Conservation (phyloP, 768 basidiomycete genomes). For the Tylopilus subfusipes region DNA sequence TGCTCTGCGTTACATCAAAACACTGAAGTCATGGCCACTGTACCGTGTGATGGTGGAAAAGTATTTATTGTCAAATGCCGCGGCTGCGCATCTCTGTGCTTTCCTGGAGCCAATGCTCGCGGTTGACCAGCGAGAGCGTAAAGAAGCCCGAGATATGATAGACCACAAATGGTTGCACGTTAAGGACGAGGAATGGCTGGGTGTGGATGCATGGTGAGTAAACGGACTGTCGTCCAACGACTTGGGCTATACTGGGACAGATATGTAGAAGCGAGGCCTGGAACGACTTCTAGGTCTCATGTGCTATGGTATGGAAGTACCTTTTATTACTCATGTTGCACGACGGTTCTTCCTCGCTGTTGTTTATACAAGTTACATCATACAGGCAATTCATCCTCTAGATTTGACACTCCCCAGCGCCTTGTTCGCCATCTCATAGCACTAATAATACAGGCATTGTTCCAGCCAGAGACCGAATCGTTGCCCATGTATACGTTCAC, state of each 20-base stretch:
- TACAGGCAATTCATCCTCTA: slow-evolving; percentile 6
- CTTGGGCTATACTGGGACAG: background rate
- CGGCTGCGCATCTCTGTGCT: slow-evolving; percentile 55
- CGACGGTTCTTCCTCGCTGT: background rate
- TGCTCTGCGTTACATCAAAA: slow-evolving; percentile 65
- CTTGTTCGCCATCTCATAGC: no score
- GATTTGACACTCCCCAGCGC: background rate
- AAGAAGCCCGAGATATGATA: slow-evolving; percentile 68
- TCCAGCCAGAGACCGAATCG: no score
- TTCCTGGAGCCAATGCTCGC: slow-evolving; percentile 78
- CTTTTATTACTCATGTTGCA: slow-evolving; percentile 8
- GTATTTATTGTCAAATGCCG: slow-evolving; percentile 63
- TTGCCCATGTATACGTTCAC: no score
- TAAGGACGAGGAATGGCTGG: slow-evolving; percentile 29
- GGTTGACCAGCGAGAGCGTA: slow-evolving; percentile 64
- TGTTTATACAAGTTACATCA: background rate
- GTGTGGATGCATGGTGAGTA: slow-evolving; percentile 32
- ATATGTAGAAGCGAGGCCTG: slow-evolving; percentile 11
- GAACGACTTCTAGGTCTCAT: slow-evolving; percentile 3
- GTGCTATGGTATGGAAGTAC: background rate
- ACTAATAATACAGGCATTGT: no score
- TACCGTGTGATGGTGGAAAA: slow-evolving; percentile 86
- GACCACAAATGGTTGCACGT: slow-evolving; percentile 69
- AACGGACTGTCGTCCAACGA: background rate
- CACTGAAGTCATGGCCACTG: slow-evolving; percentile 78